These are phyloP conservation scores for Magnusiomyces magnusii DNA, from an alignment of 1,139 yeast genomes.

Conservation along the genomic window DNA sequence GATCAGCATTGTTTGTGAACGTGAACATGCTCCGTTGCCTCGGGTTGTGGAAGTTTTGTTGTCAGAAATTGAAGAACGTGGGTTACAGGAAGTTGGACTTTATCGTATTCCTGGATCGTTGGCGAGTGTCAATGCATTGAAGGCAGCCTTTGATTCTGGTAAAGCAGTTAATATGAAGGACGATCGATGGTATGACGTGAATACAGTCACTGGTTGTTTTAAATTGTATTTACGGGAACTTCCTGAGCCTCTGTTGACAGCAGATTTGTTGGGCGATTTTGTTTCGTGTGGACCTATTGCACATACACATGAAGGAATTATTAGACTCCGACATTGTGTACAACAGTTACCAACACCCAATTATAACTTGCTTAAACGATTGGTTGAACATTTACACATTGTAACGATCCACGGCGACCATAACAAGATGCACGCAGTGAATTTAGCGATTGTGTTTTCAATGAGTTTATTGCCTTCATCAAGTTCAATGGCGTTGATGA, in stretches of 20 bases:
- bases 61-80: conserved; percentile 70
- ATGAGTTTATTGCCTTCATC: conserved; percentile 45
- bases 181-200: conserved; percentile 69
- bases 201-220: conserved; percentile 84
- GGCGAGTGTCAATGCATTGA: conserved; percentile 64
- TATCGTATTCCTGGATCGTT: conserved; percentile 89
- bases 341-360: conserved; percentile 53
- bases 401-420: conserved; percentile 52
- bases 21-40: conserved; percentile 58
- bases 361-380: conserved; percentile 56
- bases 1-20: conserved; percentile 58
- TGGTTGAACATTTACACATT: conserved; percentile 57
- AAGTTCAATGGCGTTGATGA: conserved; percentile 21
- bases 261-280: conserved; percentile 47
- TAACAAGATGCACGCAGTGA: conserved; percentile 74
- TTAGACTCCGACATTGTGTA: conserved; percentile 41
- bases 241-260: conserved; percentile 78
- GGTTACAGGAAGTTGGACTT: conserved; percentile 84
- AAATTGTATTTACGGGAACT: conserved; percentile 79
- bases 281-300: conserved; percentile 29
- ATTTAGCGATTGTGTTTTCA: conserved; percentile 68
- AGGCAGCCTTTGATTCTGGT: conserved; percentile 63
- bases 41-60: conserved; percentile 56
- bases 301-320: conserved; percentile 30
- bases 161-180: conserved; percentile 62